A percentile compares a stretch with the other conserved stretches of the same genome.
Conservation (phyloP, 2,329 filamentous ascomycete genomes). For the Xylariaceae sp. region DNA sequence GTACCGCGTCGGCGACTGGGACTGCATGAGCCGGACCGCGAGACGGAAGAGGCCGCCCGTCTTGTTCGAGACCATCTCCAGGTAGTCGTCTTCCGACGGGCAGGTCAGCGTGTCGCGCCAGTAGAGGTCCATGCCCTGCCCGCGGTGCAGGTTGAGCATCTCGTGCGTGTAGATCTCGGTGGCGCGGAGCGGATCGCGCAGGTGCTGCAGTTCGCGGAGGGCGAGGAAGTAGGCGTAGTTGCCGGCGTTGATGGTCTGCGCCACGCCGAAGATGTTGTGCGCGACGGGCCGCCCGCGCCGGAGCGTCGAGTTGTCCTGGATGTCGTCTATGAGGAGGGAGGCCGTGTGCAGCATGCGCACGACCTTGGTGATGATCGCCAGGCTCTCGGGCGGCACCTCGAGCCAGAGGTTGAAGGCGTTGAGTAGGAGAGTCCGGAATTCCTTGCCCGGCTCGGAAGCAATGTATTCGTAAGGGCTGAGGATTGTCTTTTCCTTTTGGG, state of each 20-base stretch:
- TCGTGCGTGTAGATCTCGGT: slow-evolving; percentile 75
- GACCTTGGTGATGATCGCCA: slow-evolving; percentile 71
- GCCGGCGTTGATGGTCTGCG: slow-evolving; percentile 84
- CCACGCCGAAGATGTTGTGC: slow-evolving; percentile 77
- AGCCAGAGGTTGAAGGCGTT: slow-evolving; percentile 77
- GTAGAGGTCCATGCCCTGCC: slow-evolving; percentile 90
- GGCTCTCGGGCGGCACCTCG: slow-evolving; percentile 62
- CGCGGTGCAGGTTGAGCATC: slow-evolving; percentile 75
- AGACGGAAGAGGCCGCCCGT: slow-evolving; percentile 81
- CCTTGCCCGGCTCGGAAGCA: slow-evolving; percentile 72
- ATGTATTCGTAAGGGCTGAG: slow-evolving; percentile 78
- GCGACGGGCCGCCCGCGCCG: slow-evolving; percentile 77
- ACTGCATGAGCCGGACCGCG: slow-evolving; percentile 83
- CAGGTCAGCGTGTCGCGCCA: slow-evolving; percentile 83
- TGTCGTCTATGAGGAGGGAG: slow-evolving; percentile 78
- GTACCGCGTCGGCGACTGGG: slow-evolving; percentile 50
- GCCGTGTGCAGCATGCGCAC: slow-evolving; percentile 83
- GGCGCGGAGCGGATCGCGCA: slow-evolving; percentile 57
- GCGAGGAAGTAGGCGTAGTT: slow-evolving; percentile 87
- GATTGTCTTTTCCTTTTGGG: slow-evolving; percentile 72
- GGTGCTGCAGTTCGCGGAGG: slow-evolving; percentile 65
- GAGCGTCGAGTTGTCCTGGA: slow-evolving; percentile 73
- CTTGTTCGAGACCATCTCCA: slow-evolving; percentile 90
- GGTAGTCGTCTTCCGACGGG: slow-evolving; percentile 80
- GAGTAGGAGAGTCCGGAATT: slow-evolving; percentile 75